Base-by-base conservation (phyloP, 192 early-diverging fungal genomes). In the Umbelopsis sp. region DNA sequence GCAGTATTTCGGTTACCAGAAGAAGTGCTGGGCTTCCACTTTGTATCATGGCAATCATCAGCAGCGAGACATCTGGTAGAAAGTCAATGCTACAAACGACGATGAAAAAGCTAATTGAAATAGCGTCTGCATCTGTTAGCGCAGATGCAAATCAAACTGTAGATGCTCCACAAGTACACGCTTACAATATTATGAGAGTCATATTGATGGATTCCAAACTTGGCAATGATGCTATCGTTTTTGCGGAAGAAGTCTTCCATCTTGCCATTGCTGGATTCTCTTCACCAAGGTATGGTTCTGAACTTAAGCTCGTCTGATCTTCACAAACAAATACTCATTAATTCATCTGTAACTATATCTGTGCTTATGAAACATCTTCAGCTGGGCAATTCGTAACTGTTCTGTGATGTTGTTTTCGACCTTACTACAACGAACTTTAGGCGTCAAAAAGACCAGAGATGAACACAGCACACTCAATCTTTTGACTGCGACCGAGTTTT, bases 331-430 rank as follows among this genome's bases (percentile, higher is more conserved):
- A 50, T 45, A 70, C 30, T 70, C 30, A 48, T 12, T 8, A 13
- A 6, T 18, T 3, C 13, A 27, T 45, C 1, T 15, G 22, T 44
- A 1, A 16, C 44, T 15, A 44, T 41, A 3, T 66, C 23, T 35
- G 7, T 48, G 4, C 66, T 30, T 27, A 61, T 64, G 27, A 13
- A 25, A 22, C 58, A 4, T 16, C 33, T 55, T 49, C 30, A 89
- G 86, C 46, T 98, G 94, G 91, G 95, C 97, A 12, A 91, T 98
- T 46, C 87, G 97, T 47, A 98, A 98, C 78, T 95, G 94, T 52
- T 91, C 94, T 37, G 90, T 94, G 2, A 94, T 98, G 90, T 75
- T 98, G 66, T 98, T 94, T 75, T 91, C 94, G 9, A 88, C 95
- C 1, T 71, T 97, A 45, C 75, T 97, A 13, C 90, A 90, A 22